A percentile compares a stretch with the other conserved stretches of the same genome.
Conservation (phyloP, 2,329 filamentous ascomycete species). For the Penicillium sp. region DNA sequence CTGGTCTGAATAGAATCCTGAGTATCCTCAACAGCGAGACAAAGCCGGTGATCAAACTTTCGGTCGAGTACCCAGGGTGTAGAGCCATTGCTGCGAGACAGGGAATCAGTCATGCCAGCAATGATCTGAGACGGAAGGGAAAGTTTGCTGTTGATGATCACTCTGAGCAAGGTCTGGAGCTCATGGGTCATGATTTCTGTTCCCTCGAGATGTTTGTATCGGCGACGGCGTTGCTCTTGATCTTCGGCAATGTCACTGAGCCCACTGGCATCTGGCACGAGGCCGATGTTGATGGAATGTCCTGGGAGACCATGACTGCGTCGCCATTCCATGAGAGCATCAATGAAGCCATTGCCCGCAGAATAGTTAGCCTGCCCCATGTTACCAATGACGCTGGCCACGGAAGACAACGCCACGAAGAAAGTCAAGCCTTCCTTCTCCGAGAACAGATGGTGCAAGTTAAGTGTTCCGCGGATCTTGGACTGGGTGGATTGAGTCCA, state of each 20-base stretch:
- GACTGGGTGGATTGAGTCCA: conserved; percentile 11
- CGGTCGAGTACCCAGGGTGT: conserved; percentile 17
- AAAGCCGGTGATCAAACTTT: conserved; percentile 20
- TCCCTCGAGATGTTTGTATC: conserved; percentile 20
- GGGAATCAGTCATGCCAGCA: conserved; percentile 17
- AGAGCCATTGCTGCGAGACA: conserved; percentile 14
- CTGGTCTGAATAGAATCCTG: conserved; percentile 6
- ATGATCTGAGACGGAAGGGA: conserved; percentile 17
- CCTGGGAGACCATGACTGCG: conserved; percentile 11
- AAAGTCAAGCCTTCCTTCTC: conserved; percentile 28
- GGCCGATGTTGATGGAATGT: conserved; percentile 19
- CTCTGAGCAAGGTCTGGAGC: conserved; percentile 15
- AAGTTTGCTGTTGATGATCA: conserved; percentile 16
- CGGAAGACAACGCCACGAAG: conserved; percentile 56
- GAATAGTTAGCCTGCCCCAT: conserved; percentile 59
- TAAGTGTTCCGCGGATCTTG: conserved; percentile 15
- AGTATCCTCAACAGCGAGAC: conserved; percentile 4
- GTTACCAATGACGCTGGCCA: conserved; percentile 56
- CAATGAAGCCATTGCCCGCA: conserved; percentile 45
- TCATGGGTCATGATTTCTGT: conserved; percentile 19
- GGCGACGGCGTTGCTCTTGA: conserved; percentile 14
- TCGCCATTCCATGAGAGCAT: conserved; percentile 19
- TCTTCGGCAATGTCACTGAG: conserved; percentile 16
- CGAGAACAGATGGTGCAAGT: conserved; percentile 12
- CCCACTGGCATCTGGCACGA: conserved; percentile 23